Evolutionary conservation across 164 flowering plant genomes (phyloP).

Genomic region (Aristolochia fimbriata): DNA sequence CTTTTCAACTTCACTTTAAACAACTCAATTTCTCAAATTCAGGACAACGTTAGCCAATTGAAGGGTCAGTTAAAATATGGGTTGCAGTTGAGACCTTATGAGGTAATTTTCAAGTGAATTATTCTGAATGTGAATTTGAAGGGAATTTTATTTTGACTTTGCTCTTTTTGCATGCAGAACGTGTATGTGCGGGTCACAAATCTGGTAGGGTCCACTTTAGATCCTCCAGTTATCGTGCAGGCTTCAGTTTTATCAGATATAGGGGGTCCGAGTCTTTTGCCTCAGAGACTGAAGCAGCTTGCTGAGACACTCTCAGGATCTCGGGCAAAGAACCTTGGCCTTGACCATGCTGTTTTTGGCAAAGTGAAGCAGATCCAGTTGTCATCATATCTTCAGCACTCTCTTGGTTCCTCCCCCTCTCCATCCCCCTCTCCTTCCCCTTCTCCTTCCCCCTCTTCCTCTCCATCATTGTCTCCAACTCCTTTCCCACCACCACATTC

Average conservation of each 20-base stretch:
- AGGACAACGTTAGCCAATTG: constrained; percentile 32
- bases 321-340: constrained; percentile 58
- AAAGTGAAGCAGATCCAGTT: constrained; percentile 53
- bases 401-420: constrained; percentile 41
- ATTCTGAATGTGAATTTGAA: not conserved
- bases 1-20: constrained; percentile 65
- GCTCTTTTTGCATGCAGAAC: constrained; percentile 28
- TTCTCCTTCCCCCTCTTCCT: constrained; percentile 8
- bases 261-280: constrained; percentile 29
- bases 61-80: constrained; percentile 52
- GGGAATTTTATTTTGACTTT: not conserved
- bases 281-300: constrained; percentile 60
- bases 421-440: constrained; percentile 17
- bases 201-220: constrained; percentile 46
- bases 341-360: constrained; percentile 62
- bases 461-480: not conserved
- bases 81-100: constrained; percentile 42
- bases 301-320: constrained; percentile 48
- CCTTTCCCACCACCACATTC: constrained; percentile 9
- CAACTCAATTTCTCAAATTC: constrained; percentile 49
- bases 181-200: constrained; percentile 49
- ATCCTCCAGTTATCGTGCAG: constrained; percentile 52
- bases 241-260: constrained; percentile 46
- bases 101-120: constrained; percentile 29
- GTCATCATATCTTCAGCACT: constrained; percentile 42